A percentile compares a stretch with the other conserved stretches of the same genome.
Conservation (phyloP, 306 rosid genomes). For the Glycine latifolia region DNA sequence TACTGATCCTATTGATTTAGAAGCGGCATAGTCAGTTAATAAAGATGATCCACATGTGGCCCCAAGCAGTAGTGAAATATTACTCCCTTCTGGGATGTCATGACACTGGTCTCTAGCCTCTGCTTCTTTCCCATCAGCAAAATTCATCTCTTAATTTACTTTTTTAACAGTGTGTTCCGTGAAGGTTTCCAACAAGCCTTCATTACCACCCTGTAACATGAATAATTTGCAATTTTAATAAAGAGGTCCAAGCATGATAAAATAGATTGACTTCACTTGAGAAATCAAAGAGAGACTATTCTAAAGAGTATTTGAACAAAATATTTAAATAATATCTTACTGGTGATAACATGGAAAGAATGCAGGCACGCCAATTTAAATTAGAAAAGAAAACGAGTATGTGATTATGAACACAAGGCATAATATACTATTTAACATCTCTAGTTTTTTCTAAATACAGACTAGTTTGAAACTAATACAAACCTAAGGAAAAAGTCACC, state of each 20-base stretch:
- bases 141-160: too few relatives aligned
- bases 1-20: constrained; percentile 32
- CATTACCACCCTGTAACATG: constrained; percentile 22
- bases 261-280: not conserved
- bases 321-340: not conserved
- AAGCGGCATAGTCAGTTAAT: constrained; percentile 16
- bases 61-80: too few relatives aligned
- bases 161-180: too few relatives aligned
- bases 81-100: too few relatives aligned
- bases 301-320: constrained; percentile 26
- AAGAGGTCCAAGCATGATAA: not conserved
- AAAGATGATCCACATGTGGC: constrained; percentile 58
- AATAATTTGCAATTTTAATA: not conserved
- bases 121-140: too few relatives aligned
- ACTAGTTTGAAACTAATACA: not conserved
- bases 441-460: not conserved
- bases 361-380: constrained; percentile 29
- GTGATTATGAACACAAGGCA: constrained; percentile 3
- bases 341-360: constrained; percentile 17
- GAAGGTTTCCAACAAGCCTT: too few relatives aligned
- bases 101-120: too few relatives aligned
- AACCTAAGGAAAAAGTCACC: constrained; percentile 5
- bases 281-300: constrained; percentile 23
- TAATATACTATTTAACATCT: constrained; percentile 19
- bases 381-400: constrained; percentile 22